These are phyloP conservation scores for Seminavis robusta DNA, from an alignment of 108 stramenopile genomes.

Conservation along the genomic window DNA sequence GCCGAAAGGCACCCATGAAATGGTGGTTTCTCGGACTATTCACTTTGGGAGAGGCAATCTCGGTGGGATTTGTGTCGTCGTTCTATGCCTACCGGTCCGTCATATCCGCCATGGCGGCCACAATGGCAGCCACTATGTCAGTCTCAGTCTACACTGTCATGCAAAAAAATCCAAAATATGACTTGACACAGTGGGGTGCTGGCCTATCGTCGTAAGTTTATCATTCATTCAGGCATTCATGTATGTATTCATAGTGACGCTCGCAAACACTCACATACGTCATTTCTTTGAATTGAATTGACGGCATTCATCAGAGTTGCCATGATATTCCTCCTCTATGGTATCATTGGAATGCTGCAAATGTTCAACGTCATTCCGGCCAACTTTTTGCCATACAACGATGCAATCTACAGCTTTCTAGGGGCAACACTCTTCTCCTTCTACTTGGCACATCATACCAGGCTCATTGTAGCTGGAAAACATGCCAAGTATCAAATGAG, in stretches of 20 bases:
- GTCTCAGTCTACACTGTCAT: constrained; percentile 76
- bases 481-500: constrained; percentile 82
- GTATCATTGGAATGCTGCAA: constrained; percentile 70
- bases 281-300: too few species aligned
- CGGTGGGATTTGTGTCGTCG: constrained; percentile 67
- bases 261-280: too few species aligned
- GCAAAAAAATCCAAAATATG: constrained; percentile 86
- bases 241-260: too few species aligned
- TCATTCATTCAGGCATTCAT: neutral
- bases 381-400: constrained; percentile 71
- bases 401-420: constrained; percentile 53
- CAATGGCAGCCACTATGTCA: constrained; percentile 58
- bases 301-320: too few species aligned
- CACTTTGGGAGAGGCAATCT: constrained; percentile 72
- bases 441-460: constrained; percentile 80
- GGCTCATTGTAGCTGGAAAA: constrained; percentile 79
- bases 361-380: constrained; percentile 51
- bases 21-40: constrained; percentile 74
- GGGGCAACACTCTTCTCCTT: constrained; percentile 62
- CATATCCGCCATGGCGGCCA: constrained; percentile 60
- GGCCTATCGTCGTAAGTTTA: constrained; percentile 37
- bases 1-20: constrained; percentile 64
- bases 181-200: constrained; percentile 84
- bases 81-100: constrained; percentile 70
- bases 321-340: constrained; percentile 65